Evolutionary conservation across 2,329 filamentous ascomycete genomes (phyloP), one percentile per base, ranked within the genome.

Genomic region (Penicillium palitans): DNA sequence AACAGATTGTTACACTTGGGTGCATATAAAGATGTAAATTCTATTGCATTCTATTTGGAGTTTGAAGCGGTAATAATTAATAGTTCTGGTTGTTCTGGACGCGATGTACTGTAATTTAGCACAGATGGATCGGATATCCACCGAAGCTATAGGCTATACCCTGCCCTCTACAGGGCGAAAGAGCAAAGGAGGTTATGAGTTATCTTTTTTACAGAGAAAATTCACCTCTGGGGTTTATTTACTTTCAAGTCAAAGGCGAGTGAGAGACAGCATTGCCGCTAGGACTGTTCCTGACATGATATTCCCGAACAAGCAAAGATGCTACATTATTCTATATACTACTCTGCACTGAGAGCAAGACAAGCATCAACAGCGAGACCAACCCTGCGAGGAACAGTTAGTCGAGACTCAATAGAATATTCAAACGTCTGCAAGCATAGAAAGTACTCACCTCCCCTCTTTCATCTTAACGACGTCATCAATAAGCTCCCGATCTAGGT

Each of bases 381-480:
- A 68, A 95, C 90, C 75, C 90, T 92, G 66, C 52, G 50, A 60
- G 46, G 59, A 35, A 50, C 39, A 19, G 41, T 68, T 50, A 69
- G 63, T 55, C 50, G 21, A 44, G 4, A 25, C 42, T 5, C 24
- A 13, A 19, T n/a, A 33, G 2, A 21, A 39, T 19, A 55, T 17
- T 44, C 54, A 31, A 25, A 37, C 15, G 8, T 37, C n/a, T 35
- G 8, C 15, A 37, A 49, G 24, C 37, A 54, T 48, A 52, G 13
- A 31, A 37, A 37, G 2, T 52, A 84, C 90, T 79, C 75, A 93
- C 91, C 91, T 86, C 72, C 95, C 96, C 76, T 97, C 89, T 78
- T 99, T 97, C 79, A 96, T 87, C 73, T 93, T 87, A 27, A 99
- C 95, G 41, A 99, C 95, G 78, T 99, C 95, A 69, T 93, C 93